These are phyloP conservation scores for Gynochthodes officinalis DNA, from an alignment of 257 asterid species.

Conservation along the genomic window DNA sequence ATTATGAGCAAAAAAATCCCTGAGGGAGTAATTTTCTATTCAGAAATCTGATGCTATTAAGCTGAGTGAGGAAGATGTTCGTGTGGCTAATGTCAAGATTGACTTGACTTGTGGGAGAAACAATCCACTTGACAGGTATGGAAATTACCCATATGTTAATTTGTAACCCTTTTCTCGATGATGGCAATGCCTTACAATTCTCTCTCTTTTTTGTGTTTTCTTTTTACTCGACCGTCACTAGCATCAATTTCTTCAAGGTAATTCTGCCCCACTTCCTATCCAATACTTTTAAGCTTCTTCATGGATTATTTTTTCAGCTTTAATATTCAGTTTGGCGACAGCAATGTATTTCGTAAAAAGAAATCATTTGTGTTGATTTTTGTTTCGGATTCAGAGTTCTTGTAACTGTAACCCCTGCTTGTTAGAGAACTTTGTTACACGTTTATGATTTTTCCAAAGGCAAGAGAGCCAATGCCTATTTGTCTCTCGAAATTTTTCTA, in stretches of 20 bases:
- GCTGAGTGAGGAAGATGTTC: conserved; percentile 67
- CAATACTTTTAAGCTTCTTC: too few species aligned
- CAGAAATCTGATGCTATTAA: conserved; percentile 53
- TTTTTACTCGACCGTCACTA: conserved; percentile 35
- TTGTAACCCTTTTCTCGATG: conserved; percentile 3
- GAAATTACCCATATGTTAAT: not conserved
- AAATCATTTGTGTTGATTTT: not conserved
- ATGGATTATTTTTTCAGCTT: too few species aligned
- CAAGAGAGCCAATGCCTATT: too few species aligned
- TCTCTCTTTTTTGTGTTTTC: conserved; percentile 24
- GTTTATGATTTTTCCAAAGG: too few species aligned
- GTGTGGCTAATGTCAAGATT: conserved; percentile 66
- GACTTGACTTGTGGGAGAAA: conserved; percentile 70
- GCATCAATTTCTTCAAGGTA: conserved; percentile 86
- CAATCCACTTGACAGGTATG: conserved; percentile 75
- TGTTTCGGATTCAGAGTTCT: not conserved
- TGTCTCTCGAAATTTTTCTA: too few species aligned
- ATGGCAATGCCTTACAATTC: conserved; percentile 16
- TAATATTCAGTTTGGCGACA: not conserved
- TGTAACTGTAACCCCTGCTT: too few species aligned
- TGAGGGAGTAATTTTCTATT: conserved; percentile 26
- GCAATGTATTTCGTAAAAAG: not conserved
- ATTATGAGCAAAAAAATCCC: conserved; percentile 9
- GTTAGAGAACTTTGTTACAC: not conserved
- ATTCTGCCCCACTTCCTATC: too few species aligned